Conservation (phyloP, 495 filamentous ascomycete genomes). For the Evernia prunastri region DNA sequence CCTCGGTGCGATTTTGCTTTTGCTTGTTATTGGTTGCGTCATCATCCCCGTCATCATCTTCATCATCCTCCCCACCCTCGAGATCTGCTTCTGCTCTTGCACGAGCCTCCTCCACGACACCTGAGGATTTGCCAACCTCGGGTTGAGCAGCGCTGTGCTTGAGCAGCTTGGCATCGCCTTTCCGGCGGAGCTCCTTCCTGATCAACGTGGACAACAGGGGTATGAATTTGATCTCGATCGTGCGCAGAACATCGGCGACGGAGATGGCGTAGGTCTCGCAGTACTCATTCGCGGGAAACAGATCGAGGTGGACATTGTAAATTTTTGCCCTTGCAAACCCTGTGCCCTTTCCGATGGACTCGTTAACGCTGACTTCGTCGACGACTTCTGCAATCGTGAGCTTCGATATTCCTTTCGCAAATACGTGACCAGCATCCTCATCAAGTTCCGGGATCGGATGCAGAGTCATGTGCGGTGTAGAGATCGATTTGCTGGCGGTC, state of each 20-base stretch:
- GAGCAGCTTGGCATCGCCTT: constrained; percentile 55
- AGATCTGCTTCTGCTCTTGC: constrained; percentile 34
- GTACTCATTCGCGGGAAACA: constrained; percentile 84
- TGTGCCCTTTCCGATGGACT: constrained; percentile 62
- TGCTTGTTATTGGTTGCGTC: constrained; percentile 79
- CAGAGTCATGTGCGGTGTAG: constrained; percentile 89
- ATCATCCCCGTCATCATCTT: constrained; percentile 70
- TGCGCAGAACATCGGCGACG: constrained; percentile 63
- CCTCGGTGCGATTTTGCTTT: constrained; percentile 65
- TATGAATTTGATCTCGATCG: constrained; percentile 76
- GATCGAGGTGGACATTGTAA: constrained; percentile 71
- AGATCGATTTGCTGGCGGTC: constrained; percentile 83
- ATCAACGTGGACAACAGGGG: constrained; percentile 59
- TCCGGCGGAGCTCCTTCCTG: constrained; percentile 72
- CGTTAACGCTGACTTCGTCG: constrained; percentile 72
- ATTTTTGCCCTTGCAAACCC: constrained; percentile 67
- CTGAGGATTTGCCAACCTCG: constrained; percentile 71
- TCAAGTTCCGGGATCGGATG: constrained; percentile 66
- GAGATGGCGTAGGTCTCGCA: constrained; percentile 74
- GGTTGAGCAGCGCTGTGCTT: constrained; percentile 62
- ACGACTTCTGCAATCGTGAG: constrained; percentile 81
- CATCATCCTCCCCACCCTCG: constrained; percentile 59
- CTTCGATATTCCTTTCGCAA: constrained; percentile 88
- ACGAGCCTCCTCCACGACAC: constrained; percentile 56
- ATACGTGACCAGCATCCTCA: constrained; percentile 61